Conservation (phyloP, 345 rosid genomes). For the Durio zibethinus region DNA sequence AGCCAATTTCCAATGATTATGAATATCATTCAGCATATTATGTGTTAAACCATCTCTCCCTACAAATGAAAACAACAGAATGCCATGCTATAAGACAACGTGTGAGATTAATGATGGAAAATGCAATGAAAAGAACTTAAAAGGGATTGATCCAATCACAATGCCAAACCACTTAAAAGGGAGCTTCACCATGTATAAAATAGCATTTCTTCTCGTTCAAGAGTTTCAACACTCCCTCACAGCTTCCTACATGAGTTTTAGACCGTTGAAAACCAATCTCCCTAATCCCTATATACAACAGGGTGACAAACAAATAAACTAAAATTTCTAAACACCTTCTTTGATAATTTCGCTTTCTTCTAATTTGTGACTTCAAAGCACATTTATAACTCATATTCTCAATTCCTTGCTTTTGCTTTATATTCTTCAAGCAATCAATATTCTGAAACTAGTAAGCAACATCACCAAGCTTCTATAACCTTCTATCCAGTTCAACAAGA, state of each 20-base stretch:
- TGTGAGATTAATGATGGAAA: not conserved
- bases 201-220: not conserved
- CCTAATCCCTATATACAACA: not conserved
- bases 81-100: not conserved
- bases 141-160: not conserved
- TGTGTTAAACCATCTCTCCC: slow-evolving; percentile 98
- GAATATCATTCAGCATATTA: slow-evolving; percentile 88
- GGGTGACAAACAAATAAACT: not conserved
- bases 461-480: not conserved
- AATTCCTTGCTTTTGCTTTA: not conserved
- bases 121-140: not conserved
- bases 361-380: not conserved
- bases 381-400: not conserved
- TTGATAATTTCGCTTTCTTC: not conserved
- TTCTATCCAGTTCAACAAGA: not conserved
- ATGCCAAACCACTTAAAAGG: not conserved
- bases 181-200: not conserved
- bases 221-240: not conserved
- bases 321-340: not conserved
- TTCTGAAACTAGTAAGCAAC: not conserved
- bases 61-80: slow-evolving; percentile 19
- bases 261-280: not conserved
- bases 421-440: not conserved
- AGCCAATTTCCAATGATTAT: slow-evolving; percentile 69
- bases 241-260: not conserved